Evolutionary conservation across 1,284 basidiomycete species (phyloP), one percentile per base, ranked within the genome.

Genomic region (Inonotus obliquus): DNA sequence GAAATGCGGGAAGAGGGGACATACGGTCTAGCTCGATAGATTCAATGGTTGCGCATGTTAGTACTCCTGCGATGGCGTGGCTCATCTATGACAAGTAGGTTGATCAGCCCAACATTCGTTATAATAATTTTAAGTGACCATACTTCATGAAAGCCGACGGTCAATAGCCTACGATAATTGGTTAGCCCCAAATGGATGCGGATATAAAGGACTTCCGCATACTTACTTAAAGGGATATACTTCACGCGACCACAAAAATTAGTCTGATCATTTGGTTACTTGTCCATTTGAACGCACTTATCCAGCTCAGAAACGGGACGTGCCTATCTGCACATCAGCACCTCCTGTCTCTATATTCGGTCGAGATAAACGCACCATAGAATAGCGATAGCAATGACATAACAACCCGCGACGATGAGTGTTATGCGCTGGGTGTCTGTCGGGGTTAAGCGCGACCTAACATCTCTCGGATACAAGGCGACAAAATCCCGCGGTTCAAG

Each of bases 151-250:
- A 95, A 92, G 54, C 93, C 92, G 53, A 96, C 93, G 0, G 91
- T 93, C 68, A 94, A 79, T 54, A 88, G 70, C 70, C 86, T 90
- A 65, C 7, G 27, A 51, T 39, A 29, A 32, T 52, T 53, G 57
- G 53, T 58, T 49, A 62, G 54, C 62, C n/a, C 17, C 17, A 19
- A n/a, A n/a, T n/a, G 41, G 19, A 9, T 7, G 17, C 19, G 54
- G 23, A 37, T 61, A 35, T 17, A 32, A 54, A 37, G 32, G 59
- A 10, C 60, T 54, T 35, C 60, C 38, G 60, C 60, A 23, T 47
- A 78, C 85, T 73, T 78, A 91, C 87, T 95, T 95, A 84, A 96
- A 96, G 1, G 94, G 94, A 73, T 95, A 96, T 68, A 96, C 90
- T 92, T 65, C 47, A 57, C 32, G 27, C 44, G 39, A 41, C 59